Evolutionary conservation across 1,139 yeast species (phyloP).

Genomic region (Sugiyamaella grinbergsii): DNA sequence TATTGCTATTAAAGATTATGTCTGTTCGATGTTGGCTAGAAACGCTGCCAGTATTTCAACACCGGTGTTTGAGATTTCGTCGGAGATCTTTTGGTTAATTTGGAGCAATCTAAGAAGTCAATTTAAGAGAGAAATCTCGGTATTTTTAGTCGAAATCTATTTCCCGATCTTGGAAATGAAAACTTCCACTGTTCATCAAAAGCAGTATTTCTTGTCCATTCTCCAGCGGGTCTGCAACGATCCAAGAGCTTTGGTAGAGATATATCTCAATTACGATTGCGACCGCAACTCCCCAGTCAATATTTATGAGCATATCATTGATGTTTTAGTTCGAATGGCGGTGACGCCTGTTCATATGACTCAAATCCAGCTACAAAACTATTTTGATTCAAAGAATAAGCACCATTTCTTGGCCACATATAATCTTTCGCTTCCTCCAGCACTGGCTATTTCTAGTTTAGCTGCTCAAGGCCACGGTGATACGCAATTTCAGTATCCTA

Average conservation of each 20-base stretch:
- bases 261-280: slow-evolving; percentile 94
- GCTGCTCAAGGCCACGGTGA: slow-evolving; percentile 55
- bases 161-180: slow-evolving; percentile 93
- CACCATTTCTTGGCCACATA: slow-evolving; percentile 69
- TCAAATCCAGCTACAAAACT: slow-evolving; percentile 65
- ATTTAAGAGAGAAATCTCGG: slow-evolving; percentile 90
- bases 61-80: slow-evolving; percentile 86
- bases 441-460: slow-evolving; percentile 66
- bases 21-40: slow-evolving; percentile 79
- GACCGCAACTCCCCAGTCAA: slow-evolving; percentile 75
- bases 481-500: slow-evolving; percentile 46
- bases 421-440: slow-evolving; percentile 70
- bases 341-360: slow-evolving; percentile 72
- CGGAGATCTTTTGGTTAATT: slow-evolving; percentile 92
- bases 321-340: slow-evolving; percentile 73
- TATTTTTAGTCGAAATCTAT: slow-evolving; percentile 88
- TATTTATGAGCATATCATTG: slow-evolving; percentile 78
- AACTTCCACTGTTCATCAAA: slow-evolving; percentile 89
- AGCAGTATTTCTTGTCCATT: slow-evolving; percentile 77
- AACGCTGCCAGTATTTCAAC: slow-evolving; percentile 93
- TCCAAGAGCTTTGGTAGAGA: slow-evolving; percentile 87
- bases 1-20: slow-evolving; percentile 80
- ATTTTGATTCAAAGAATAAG: slow-evolving; percentile 59
- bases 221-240: slow-evolving; percentile 82
- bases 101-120: slow-evolving; percentile 80